These are phyloP conservation scores for Saccharomycopsis sp. DNA, from an alignment of 805 yeast species.

Conservation along the genomic window DNA sequence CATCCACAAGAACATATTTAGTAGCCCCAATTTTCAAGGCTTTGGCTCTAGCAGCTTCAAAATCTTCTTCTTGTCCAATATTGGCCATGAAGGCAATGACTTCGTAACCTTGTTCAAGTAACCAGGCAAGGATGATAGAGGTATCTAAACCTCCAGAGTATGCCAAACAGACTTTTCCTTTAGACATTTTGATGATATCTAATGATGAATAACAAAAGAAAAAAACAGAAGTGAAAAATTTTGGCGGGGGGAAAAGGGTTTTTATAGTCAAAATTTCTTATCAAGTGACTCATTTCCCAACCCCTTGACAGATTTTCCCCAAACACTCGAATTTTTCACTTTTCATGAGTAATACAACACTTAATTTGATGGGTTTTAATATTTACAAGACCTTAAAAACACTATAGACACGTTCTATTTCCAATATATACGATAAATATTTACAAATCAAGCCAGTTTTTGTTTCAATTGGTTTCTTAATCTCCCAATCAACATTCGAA, in stretches of 20 bases:
- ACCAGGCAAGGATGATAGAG: constrained; percentile 96
- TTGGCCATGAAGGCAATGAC: constrained; percentile 97
- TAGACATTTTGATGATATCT: constrained; percentile 68
- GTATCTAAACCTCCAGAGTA: constrained; percentile 99
- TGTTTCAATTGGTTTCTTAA: constrained; percentile 1
- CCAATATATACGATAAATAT: too few relatives aligned
- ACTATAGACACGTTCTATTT: too few relatives aligned
- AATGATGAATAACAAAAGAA: too few relatives aligned
- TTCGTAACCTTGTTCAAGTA: constrained; percentile 95
- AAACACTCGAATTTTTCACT: too few relatives aligned
- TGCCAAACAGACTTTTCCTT: constrained; percentile 98
- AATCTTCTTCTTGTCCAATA: constrained; percentile 99
- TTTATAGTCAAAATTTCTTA: background rate
- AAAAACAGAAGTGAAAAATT: too few relatives aligned
- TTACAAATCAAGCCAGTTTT: too few relatives aligned
- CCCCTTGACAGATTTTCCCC: too few relatives aligned
- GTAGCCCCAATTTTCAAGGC: constrained; percentile 96
- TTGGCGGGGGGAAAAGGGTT: background rate
- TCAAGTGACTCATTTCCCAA: background rate
- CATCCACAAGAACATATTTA: constrained; percentile 88
- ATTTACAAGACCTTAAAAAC: too few relatives aligned
- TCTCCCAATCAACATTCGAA: constrained; percentile 20
- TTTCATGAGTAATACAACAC: too few relatives aligned
- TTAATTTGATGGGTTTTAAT: too few relatives aligned
- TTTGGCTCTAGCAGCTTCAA: constrained; percentile 92